phyloP scores from a whole-genome alignment of 495 filamentous ascomycete genomes.

The Daldinia concentrica region DNA sequence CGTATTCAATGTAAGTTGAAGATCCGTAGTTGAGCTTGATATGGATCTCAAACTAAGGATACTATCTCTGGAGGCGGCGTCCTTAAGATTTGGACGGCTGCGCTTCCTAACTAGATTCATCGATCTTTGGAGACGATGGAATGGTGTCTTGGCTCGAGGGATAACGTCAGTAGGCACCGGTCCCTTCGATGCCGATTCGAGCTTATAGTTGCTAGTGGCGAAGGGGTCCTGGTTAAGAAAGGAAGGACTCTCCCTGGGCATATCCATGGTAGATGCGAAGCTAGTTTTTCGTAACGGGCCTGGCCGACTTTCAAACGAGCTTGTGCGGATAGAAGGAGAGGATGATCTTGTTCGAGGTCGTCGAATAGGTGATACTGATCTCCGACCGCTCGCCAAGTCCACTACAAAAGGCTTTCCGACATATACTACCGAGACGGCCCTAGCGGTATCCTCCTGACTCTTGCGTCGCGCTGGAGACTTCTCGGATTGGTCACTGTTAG shows the following conservation, averaged over 20 bases:
- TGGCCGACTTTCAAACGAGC: slow-evolving; percentile 17
- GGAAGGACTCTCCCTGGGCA: slow-evolving; percentile 50
- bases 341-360: slow-evolving; percentile 45
- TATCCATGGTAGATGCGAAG: slow-evolving; percentile 47
- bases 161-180: slow-evolving; percentile 26
- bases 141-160: slow-evolving; percentile 46
- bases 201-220: slow-evolving; percentile 51
- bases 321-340: slow-evolving; percentile 42
- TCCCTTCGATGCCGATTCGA: slow-evolving; percentile 39
- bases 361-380: slow-evolving; percentile 52
- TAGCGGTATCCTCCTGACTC: slow-evolving; percentile 58
- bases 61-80: slow-evolving; percentile 35
- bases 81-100: slow-evolving; percentile 55
- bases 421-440: slow-evolving; percentile 60
- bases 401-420: slow-evolving; percentile 58
- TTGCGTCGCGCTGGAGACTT: slow-evolving; percentile 47
- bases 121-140: slow-evolving; percentile 56
- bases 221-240: slow-evolving; percentile 61
- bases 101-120: slow-evolving; percentile 58
- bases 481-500: slow-evolving; percentile 50
- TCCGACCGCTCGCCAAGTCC: slow-evolving; percentile 51
- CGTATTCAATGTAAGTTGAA: slow-evolving; percentile 30
- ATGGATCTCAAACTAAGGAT: slow-evolving; percentile 22
- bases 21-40: slow-evolving; percentile 35
- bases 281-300: slow-evolving; percentile 45